A percentile compares a stretch with the other conserved stretches of the same genome.
Conservation (phyloP, 1,284 basidiomycete species). For the Trichosporon sp. region DNA sequence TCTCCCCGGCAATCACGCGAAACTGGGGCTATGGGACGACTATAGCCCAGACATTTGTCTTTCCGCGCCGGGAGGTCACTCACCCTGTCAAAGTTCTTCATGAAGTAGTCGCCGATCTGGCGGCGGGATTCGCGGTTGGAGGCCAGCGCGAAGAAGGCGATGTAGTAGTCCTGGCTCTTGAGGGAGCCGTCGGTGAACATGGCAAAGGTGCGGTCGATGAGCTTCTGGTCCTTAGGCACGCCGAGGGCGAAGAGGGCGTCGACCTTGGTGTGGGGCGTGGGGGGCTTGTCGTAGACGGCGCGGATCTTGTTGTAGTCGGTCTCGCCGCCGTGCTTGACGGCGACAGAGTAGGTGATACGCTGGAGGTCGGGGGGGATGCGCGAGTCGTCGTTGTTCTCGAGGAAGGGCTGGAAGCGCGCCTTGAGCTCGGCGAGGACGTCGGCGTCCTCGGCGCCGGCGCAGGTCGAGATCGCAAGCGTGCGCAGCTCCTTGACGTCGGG, state of each 20-base stretch:
- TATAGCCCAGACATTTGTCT: background rate
- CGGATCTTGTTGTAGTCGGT: constrained; percentile 77
- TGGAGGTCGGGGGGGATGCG: constrained; percentile 77
- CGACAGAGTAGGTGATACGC: constrained; percentile 53
- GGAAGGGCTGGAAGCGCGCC: constrained; percentile 71
- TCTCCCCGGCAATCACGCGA: too few species aligned
- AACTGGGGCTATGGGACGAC: background rate
- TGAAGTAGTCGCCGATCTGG: constrained; percentile 59
- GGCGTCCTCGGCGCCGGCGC: constrained; percentile 67
- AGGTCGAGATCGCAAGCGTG: constrained; percentile 71
- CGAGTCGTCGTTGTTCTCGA: constrained; percentile 74
- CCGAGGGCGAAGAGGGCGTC: constrained; percentile 65
- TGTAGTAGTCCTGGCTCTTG: constrained; percentile 68
- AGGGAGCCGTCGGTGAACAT: constrained; percentile 61
- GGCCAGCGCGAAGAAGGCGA: constrained; percentile 58
- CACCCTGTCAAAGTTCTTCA: constrained; percentile 67
- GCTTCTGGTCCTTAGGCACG: constrained; percentile 52
- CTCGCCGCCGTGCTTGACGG: constrained; percentile 72
- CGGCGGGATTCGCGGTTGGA: constrained; percentile 47
- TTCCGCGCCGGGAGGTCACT: constrained; percentile 39
- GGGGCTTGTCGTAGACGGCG: constrained; percentile 70
- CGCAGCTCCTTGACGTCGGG: constrained; percentile 75
- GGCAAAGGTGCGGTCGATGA: constrained; percentile 65
- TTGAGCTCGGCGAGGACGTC: constrained; percentile 73
- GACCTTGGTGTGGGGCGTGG: constrained; percentile 70